phyloP scores from a whole-genome alignment of 495 filamentous ascomycete genomes.

The Podospora pseudoanserina region DNA sequence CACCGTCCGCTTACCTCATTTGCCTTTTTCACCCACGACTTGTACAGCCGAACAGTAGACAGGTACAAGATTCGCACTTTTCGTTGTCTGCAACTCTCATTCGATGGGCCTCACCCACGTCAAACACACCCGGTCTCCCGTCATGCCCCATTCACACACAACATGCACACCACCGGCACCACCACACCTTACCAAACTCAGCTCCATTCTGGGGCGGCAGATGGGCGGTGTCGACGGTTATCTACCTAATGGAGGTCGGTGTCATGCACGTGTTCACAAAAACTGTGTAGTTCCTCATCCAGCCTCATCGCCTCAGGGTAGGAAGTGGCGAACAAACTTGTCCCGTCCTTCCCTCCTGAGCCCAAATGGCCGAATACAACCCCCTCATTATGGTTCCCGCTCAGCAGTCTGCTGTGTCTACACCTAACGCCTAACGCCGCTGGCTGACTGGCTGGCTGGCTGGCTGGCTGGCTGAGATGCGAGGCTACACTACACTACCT shows the following conservation, averaged over 20 bases:
- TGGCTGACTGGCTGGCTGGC: neutral
- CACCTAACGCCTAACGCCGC: neutral
- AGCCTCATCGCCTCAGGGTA: neutral
- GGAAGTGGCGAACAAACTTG: neutral
- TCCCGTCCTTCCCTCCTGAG: neutral
- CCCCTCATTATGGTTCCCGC: neutral
- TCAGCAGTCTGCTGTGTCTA: neutral
- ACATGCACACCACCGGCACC: conserved; percentile 1
- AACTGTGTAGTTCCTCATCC: neutral
- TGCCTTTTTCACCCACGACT: neutral
- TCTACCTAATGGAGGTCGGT: neutral
- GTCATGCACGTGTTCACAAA: neutral
- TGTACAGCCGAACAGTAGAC: neutral
- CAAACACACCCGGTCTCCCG: neutral
- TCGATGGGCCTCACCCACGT: neutral
- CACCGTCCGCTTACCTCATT: too few species aligned
- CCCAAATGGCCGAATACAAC: neutral
- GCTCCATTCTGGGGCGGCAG: neutral
- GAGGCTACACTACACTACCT: neutral
- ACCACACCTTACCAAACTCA: neutral
- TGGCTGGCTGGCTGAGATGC: neutral
- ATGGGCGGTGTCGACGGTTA: neutral
- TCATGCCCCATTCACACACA: neutral
- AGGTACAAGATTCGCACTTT: neutral
- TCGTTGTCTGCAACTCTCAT: neutral